Evolutionary conservation across 108 stramenopile genomes (phyloP).

Genomic region (Cyclotella sp.): DNA sequence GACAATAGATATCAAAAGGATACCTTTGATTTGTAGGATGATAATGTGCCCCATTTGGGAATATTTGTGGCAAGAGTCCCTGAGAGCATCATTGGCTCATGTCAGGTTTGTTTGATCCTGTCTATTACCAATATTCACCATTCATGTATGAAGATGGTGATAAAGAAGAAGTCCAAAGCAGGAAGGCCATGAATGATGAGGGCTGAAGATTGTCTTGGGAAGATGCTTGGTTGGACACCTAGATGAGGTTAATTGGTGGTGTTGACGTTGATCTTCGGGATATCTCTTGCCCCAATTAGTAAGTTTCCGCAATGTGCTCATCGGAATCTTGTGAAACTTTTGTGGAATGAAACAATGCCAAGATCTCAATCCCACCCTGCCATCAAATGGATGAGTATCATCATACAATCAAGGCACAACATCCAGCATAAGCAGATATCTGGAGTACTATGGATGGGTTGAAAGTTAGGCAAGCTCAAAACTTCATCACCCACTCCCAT

Average conservation of each 20-base stretch:
- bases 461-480: not conserved
- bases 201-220: conserved; percentile 1
- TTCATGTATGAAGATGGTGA: too few relatives aligned
- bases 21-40: too few relatives aligned
- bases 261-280: not conserved
- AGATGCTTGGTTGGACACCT: not conserved
- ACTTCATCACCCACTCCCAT: not conserved
- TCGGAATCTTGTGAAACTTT: not conserved
- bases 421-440: not conserved
- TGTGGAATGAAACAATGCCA: not conserved
- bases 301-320: not conserved
- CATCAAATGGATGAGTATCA: not conserved
- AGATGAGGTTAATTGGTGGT: not conserved
- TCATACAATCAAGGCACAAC: not conserved
- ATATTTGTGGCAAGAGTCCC: too few relatives aligned
- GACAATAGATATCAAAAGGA: too few relatives aligned
- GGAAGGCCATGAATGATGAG: not conserved
- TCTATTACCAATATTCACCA: too few relatives aligned
- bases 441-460: not conserved
- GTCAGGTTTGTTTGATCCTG: too few relatives aligned
- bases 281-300: not conserved
- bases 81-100: too few relatives aligned
- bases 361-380: not conserved
- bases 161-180: not conserved
- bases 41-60: too few relatives aligned